Conservation (phyloP, 371 early-diverging fungal genomes). For the Haplosporangium sp. region DNA sequence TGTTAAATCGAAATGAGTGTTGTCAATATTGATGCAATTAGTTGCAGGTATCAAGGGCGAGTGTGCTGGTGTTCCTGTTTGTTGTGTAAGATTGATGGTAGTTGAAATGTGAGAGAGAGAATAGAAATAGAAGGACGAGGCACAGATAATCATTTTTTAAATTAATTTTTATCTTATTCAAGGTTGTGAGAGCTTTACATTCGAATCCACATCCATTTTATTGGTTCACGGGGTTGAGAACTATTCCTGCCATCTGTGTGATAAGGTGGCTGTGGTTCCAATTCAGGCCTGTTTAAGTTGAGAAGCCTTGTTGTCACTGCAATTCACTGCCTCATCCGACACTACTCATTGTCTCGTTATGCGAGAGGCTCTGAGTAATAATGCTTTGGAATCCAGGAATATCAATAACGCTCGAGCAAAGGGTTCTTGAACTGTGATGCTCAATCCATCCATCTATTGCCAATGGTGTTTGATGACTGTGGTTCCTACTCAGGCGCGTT, state of each 20-base stretch:
- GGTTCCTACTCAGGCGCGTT: neutral
- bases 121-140: too few relatives aligned
- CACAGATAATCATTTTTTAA: too few relatives aligned
- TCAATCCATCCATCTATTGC: slow-evolving; percentile 3
- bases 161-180: too few relatives aligned
- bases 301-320: slow-evolving; percentile 6
- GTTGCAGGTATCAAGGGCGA: neutral
- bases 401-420: slow-evolving; percentile 28
- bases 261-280: slow-evolving; percentile 22
- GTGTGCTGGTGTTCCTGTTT: neutral
- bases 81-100: too few relatives aligned
- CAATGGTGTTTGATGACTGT: slow-evolving; percentile 5
- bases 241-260: neutral
- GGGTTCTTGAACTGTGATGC: slow-evolving; percentile 15
- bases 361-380: slow-evolving; percentile 30
- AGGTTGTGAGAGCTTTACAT: too few relatives aligned
- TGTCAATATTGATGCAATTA: neutral
- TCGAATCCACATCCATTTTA: too few relatives aligned
- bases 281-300: slow-evolving; percentile 24
- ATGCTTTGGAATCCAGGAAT: slow-evolving; percentile 35
- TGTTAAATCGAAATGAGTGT: neutral
- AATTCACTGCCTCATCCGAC: slow-evolving; percentile 16
- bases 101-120: too few relatives aligned
- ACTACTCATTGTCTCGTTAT: slow-evolving; percentile 24
- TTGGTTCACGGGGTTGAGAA: neutral